phyloP scores from a whole-genome alignment of 495 filamentous ascomycete genomes.

The Tuber magnatum region DNA sequence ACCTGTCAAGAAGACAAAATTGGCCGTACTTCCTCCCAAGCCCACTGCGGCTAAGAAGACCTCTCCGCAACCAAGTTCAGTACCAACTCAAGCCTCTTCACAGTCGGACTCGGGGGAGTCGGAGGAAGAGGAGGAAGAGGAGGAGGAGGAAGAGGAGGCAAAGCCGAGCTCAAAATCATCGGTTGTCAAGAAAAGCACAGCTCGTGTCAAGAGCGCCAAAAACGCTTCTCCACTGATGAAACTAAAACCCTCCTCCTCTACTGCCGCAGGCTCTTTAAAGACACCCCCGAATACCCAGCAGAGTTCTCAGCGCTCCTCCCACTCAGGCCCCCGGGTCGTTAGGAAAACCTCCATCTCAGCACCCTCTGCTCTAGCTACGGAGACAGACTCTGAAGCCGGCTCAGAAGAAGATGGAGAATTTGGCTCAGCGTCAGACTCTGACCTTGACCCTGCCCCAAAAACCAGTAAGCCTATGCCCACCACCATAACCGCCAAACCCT shows the following conservation, averaged over 20 bases:
- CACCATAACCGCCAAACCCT: background rate
- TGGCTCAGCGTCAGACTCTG: slow-evolving; percentile 15
- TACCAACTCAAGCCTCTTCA: background rate
- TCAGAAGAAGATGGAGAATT: slow-evolving; percentile 7
- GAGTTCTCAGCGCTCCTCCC: background rate
- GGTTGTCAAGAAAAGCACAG: background rate
- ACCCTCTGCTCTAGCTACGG: background rate
- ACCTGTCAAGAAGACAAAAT: slow-evolving; percentile 4
- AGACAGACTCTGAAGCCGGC: slow-evolving; percentile 5
- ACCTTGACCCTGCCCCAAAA: background rate
- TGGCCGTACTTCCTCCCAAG: background rate
- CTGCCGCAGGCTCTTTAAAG: background rate
- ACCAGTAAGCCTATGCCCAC: background rate
- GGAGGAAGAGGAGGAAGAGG: background rate
- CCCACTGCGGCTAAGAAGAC: background rate
- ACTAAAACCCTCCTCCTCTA: background rate
- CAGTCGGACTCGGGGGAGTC: background rate
- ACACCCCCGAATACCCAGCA: background rate
- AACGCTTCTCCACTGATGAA: background rate
- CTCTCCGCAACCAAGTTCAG: background rate
- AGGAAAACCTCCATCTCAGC: slow-evolving; percentile 6
- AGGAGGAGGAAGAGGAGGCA: background rate
- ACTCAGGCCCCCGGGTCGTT: background rate
- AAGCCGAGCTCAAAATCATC: background rate
- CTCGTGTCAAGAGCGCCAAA: background rate